phyloP scores from a whole-genome alignment of 1,139 yeast species.

The Hansenula anomala region DNA sequence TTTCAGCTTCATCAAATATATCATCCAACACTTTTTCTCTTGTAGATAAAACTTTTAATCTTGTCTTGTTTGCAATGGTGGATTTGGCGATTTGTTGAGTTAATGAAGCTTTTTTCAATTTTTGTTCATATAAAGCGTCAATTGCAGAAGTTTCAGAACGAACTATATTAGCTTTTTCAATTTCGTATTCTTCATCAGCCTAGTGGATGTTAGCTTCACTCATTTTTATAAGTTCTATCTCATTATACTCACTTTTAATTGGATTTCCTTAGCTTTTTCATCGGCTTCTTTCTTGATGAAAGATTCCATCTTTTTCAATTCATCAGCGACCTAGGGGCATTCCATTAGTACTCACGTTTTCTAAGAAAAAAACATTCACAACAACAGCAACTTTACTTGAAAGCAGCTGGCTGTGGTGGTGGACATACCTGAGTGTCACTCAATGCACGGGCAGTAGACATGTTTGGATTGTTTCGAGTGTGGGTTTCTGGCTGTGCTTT shows the following conservation, averaged over 20 bases:
- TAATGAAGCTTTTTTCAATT: conserved; percentile 85
- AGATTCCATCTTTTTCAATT: conserved; percentile 96
- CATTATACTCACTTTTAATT: conserved; percentile 55
- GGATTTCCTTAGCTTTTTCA: conserved; percentile 96
- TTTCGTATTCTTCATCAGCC: conserved; percentile 98
- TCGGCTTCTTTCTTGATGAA: conserved; percentile 98
- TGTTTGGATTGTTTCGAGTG: background rate
- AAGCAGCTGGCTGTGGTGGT: too few species aligned
- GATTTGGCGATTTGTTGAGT: conserved; percentile 95
- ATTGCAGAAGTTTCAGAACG: conserved; percentile 88
- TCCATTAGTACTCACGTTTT: too few species aligned
- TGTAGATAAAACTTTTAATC: conserved; percentile 83
- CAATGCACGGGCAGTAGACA: conserved; percentile 31
- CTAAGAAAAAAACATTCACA: too few species aligned
- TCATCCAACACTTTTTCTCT: conserved; percentile 77
- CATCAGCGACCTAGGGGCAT: conserved; percentile 73
- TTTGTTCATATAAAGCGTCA: conserved; percentile 74
- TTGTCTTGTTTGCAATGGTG: conserved; percentile 89
- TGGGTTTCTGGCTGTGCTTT: too few species aligned
- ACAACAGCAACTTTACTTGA: too few species aligned
- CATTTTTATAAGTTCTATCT: too few species aligned
- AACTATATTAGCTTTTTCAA: conserved; percentile 92
- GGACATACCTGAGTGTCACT: conserved; percentile 40
- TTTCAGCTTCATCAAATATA: conserved; percentile 67
- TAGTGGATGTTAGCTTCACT: too few species aligned